A percentile compares a stretch with the other conserved stretches of the same genome.
These are phyloP conservation scores for Globisporangium paroecandrum DNA, from an alignment of 352 stramenopile species.

Conservation along the genomic window DNA sequence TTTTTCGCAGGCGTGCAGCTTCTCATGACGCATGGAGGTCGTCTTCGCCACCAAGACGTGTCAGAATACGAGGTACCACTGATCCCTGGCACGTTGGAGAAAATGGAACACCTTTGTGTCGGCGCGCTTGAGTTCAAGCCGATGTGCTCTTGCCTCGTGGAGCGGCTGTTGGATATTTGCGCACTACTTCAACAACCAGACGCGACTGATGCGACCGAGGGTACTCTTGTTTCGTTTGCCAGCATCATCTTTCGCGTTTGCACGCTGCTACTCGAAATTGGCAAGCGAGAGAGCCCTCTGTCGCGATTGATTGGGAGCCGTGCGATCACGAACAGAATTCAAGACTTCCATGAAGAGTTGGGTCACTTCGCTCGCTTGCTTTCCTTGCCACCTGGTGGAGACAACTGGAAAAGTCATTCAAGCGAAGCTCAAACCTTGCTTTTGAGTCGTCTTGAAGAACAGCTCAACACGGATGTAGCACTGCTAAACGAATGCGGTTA, in stretches of 20 bases:
- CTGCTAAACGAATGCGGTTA: background rate
- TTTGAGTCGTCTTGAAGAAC: background rate
- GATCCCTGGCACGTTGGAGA: background rate
- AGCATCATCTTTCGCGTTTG: slow-evolving; percentile 1
- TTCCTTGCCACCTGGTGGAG: background rate
- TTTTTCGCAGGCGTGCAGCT: background rate
- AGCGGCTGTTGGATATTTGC: background rate
- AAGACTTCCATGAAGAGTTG: slow-evolving; percentile 1
- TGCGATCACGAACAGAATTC: background rate
- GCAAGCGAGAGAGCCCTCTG: background rate
- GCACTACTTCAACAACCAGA: background rate
- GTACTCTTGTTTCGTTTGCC: background rate
- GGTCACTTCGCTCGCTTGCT: background rate
- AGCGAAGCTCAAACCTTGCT: background rate
- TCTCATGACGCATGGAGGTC: background rate
- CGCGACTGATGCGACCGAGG: background rate
- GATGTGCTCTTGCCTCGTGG: background rate
- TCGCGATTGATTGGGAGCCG: background rate
- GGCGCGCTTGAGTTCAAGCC: background rate
- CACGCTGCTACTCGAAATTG: background rate
- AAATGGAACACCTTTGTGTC: background rate
- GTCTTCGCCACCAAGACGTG: background rate
- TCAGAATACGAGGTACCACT: background rate
- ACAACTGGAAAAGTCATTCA: background rate
- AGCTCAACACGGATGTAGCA: background rate